A percentile compares a stretch with the other conserved stretches of the same genome.
These are phyloP conservation scores for Trametes sanguinea DNA, from an alignment of 768 basidiomycete genomes.

Conservation along the genomic window DNA sequence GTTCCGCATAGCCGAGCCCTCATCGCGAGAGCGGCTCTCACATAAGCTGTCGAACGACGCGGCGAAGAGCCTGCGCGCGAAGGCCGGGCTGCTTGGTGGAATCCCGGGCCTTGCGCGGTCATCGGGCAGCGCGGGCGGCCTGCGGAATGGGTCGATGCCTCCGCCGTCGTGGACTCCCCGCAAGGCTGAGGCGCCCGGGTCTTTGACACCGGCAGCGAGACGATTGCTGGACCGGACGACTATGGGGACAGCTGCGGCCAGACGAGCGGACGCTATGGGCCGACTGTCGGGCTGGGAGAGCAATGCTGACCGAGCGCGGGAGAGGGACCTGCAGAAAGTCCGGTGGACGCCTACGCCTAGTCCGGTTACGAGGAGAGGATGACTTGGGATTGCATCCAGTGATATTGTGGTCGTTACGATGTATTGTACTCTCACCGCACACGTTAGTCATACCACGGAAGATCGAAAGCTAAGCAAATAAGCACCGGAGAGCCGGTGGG, in stretches of 20 bases:
- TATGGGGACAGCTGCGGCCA: conserved; percentile 59
- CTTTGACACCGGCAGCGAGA: conserved; percentile 84
- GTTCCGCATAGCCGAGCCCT: conserved; percentile 77
- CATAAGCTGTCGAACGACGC: conserved; percentile 82
- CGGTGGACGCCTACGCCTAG: conserved; percentile 81
- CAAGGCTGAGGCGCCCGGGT: conserved; percentile 68
- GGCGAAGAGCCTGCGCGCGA: conserved; percentile 74
- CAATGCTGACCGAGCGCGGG: conserved; percentile 42
- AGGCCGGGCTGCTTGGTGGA: conserved; percentile 64
- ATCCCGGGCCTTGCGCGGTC: conserved; percentile 39
- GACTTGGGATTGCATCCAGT: neutral
- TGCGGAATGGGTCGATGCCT: conserved; percentile 63
- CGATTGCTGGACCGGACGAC: conserved; percentile 74
- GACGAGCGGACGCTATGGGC: conserved; percentile 71
- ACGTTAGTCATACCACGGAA: neutral
- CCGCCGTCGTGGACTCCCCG: conserved; percentile 82
- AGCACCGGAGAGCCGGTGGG: neutral
- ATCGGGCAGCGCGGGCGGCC: conserved; percentile 37
- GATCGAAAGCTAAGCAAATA: neutral
- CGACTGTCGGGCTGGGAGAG: conserved; percentile 58
- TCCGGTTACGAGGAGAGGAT: conserved; percentile 40
- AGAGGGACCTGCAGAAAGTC: conserved; percentile 63
- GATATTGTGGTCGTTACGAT: neutral
- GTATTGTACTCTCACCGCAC: neutral
- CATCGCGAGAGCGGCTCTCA: conserved; percentile 80